These are phyloP conservation scores for Colletotrichum scovillei DNA, from an alignment of 2,329 filamentous ascomycete species.

Conservation along the genomic window DNA sequence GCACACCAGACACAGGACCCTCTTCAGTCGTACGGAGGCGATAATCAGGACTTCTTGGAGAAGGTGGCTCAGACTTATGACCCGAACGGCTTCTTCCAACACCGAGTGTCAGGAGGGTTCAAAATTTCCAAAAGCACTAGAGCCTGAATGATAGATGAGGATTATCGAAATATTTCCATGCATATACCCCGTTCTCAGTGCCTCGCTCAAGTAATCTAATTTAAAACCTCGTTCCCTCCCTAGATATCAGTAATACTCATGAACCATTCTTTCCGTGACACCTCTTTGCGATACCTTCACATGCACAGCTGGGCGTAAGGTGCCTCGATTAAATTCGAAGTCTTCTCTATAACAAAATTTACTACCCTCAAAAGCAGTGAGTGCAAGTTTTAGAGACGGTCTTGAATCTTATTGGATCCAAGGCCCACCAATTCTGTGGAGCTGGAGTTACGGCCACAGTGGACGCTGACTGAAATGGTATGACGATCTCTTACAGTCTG, in stretches of 20 bases:
- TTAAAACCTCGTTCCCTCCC: neutral
- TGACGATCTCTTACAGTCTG: too few relatives aligned
- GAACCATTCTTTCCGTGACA: neutral
- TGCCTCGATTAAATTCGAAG: conserved; percentile 32
- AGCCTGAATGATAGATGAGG: too few relatives aligned
- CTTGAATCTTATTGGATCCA: conserved; percentile 66
- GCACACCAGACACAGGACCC: conserved; percentile 44
- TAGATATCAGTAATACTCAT: neutral
- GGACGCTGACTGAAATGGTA: too few relatives aligned
- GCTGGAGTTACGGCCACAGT: too few relatives aligned
- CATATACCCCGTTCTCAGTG: neutral
- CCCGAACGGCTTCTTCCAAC: conserved; percentile 47
- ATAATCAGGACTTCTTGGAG: conserved; percentile 43
- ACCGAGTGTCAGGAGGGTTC: conserved; percentile 44
- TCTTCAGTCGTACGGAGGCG: conserved; percentile 41
- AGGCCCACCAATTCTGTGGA: conserved; percentile 56
- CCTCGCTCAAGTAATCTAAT: neutral
- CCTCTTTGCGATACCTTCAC: neutral
- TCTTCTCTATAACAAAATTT: conserved; percentile 66
- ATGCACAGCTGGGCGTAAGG: conserved; percentile 41
- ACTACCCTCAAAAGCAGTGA: too few relatives aligned
- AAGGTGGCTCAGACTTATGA: conserved; percentile 46
- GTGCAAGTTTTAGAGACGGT: conserved; percentile 61
- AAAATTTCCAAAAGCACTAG: neutral
- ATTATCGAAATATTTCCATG: neutral